Evolutionary conservation across 2,329 filamentous ascomycete genomes (phyloP), one percentile per base, ranked within the genome.

Genomic region (Rhynchosporium graminicola): DNA sequence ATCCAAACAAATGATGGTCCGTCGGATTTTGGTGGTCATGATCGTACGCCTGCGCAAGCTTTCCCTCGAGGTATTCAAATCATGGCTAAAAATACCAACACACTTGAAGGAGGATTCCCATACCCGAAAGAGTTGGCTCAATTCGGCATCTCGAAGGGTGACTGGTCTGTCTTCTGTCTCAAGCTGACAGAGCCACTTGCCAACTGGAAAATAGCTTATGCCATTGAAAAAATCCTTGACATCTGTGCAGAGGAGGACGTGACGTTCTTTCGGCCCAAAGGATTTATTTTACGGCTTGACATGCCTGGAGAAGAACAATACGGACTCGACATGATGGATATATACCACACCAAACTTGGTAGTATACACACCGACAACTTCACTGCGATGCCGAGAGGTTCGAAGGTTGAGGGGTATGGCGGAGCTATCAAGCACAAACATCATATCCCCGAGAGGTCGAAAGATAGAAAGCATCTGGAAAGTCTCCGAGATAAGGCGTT

Each of bases 291-390:
- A 62, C 57, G 67, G 15, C 31, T 69, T 3, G 69, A 70, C 36
- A 67, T 69, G 64, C 68, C 69, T n/a, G 65, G 63, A 0, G 67
- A 71, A 45, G 51, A 65, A n/a, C 63, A 65, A 3, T 70, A 59
- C 42, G 65, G 68, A 1, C 59, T 69, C 8, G 62, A 68, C 15
- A 65, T 60, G 40, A 70, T 71, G 67, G 69, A 71, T 43, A 46
- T 71, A 10, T 67, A 67, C 38, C 59, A 68, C 46, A n/a, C 52
- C 15, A 52, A 57, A 38, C 47, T 40, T 7, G 58, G 59, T 15
- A 47, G 33, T 28, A 26, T 51, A 61, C 50, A 59, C 40, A 42
- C 56, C 57, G 40, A 61, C 40, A 43, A 63, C 46, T 46, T 58
- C 20, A 48, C 56, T 33, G 15, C 56, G 13, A 45, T 31, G 4